Base-by-base conservation (phyloP, 352 stramenopile species). In the Globisporangium alternatum region DNA sequence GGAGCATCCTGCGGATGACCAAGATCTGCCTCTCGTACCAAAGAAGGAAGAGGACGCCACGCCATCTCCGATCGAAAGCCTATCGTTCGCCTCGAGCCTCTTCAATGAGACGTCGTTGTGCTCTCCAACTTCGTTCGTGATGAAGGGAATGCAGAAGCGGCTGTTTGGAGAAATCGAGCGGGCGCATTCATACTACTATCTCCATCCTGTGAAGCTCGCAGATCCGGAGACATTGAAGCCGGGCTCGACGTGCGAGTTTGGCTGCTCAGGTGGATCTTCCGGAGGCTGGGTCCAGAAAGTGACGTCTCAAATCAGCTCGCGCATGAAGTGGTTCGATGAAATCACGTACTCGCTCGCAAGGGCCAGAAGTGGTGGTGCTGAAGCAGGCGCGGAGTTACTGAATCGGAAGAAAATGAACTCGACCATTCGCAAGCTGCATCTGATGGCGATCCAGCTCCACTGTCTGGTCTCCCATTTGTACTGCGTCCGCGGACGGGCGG, bases 321-420 rank as follows among this genome's bases (percentile, higher is more conserved):
- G 83, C 21, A 92, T 92, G 81, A 92, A 89, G 45, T 85, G 76
- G 45, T 92, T 92, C 33, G 83, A 92, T 57, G 86, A 79, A 8
- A 65, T 88, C 25, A 83, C 83, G 9, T 92, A 92, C 61, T 86
- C 81, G 6, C 70, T 92, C n/a, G 81, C 83, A 31, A 78, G 77
- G 51, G 81, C 74, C 2, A 81, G 69, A 39, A 77, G 73, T 44
- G 77, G 55, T 21, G 37, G 56, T 8, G 35, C 43, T 31, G 61
- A 56, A 19, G 22, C 9, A 7, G 41, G 76, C 3, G 80, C 86
- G 44, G 79, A 90, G 43, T 56, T 86, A 5, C 68, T 90, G 37
- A 92, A 78, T 48, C 83, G 83, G 25, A 90, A 90, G 72, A 92
- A 92, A 60, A 81, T 90, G 72, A 92, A 92, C 67, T 90, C 83